phyloP scores from a whole-genome alignment of 805 yeast genomes.

The Torulaspora indica region DNA sequence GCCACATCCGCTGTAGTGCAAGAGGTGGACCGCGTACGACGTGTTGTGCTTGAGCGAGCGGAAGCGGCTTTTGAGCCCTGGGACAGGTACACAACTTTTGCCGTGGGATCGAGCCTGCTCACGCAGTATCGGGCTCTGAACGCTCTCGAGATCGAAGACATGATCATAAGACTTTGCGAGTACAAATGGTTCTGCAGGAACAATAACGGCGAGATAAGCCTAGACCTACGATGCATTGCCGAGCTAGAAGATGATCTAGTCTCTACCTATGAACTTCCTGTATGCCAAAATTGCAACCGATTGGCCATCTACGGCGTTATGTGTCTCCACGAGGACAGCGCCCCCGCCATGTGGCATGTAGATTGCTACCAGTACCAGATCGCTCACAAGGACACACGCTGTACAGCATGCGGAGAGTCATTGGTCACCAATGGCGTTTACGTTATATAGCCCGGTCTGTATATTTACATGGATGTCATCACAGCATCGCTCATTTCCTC shows the following conservation, averaged over 20 bases:
- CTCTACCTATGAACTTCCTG: slow-evolving; percentile 16
- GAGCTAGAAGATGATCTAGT: slow-evolving; percentile 29
- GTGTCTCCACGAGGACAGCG: slow-evolving; percentile 17
- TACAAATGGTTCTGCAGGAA: slow-evolving; percentile 31
- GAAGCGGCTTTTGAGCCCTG: slow-evolving; percentile 9
- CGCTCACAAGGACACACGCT: slow-evolving; percentile 25
- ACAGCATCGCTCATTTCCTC: slow-evolving; percentile 14
- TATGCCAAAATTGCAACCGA: slow-evolving; percentile 24
- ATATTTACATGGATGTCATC: slow-evolving; percentile 8
- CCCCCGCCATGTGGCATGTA: slow-evolving; percentile 25
- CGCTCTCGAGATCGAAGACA: slow-evolving; percentile 21
- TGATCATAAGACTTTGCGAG: slow-evolving; percentile 21
- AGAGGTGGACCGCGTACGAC: slow-evolving; percentile 20
- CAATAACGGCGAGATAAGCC: slow-evolving; percentile 23
- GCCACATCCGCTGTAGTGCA: slow-evolving; percentile 5
- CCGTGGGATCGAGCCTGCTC: slow-evolving; percentile 23
- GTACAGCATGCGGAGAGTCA: slow-evolving; percentile 18
- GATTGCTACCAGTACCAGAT: slow-evolving; percentile 33
- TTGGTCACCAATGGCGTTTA: slow-evolving; percentile 24
- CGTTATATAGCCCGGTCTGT: slow-evolving; percentile 15
- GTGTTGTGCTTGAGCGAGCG: slow-evolving; percentile 5
- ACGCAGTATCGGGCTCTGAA: slow-evolving; percentile 19
- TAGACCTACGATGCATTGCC: slow-evolving; percentile 25
- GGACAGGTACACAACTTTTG: slow-evolving; percentile 16
- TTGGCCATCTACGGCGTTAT: slow-evolving; percentile 27